phyloP scores from a whole-genome alignment of 192 early-diverging fungal species.

The Pilaira anomala region DNA sequence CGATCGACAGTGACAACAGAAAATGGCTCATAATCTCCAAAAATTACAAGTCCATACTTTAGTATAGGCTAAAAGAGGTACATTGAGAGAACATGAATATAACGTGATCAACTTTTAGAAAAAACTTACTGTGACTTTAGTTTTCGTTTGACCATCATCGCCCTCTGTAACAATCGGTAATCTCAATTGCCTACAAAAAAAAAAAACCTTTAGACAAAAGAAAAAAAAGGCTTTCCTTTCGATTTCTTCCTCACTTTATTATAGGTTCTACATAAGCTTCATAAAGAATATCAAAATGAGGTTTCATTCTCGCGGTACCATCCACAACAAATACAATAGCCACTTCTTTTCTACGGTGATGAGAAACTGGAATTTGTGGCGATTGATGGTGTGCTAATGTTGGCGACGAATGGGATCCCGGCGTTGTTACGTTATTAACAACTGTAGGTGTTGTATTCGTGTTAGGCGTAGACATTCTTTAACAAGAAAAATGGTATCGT shows the following conservation, averaged over 20 bases:
- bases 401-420: conserved; percentile 27
- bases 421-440: conserved; percentile 17
- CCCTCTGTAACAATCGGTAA: conserved; percentile 44
- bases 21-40: conserved; percentile 52
- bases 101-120: too few relatives aligned
- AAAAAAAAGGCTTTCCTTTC: not conserved
- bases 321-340: conserved; percentile 56
- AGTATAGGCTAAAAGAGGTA: conserved; percentile 41
- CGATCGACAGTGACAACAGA: conserved; percentile 49
- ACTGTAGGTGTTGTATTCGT: not conserved
- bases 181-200: conserved; percentile 48
- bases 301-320: conserved; percentile 48
- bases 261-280: conserved; percentile 54
- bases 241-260: conserved; percentile 32
- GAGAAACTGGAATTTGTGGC: conserved; percentile 23
- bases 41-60: conserved; percentile 52
- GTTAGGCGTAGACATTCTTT: not conserved
- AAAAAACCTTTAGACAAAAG: not conserved
- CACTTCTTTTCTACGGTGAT: conserved; percentile 46
- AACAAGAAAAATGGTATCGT: too few relatives aligned
- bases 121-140: conserved; percentile 51
- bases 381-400: conserved; percentile 16
- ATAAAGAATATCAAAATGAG: conserved; percentile 42
- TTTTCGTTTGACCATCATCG: conserved; percentile 45
- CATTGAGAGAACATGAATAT: not conserved